Evolutionary conservation across 257 asterid species (phyloP).

Genomic region (Cinchona pubescens): DNA sequence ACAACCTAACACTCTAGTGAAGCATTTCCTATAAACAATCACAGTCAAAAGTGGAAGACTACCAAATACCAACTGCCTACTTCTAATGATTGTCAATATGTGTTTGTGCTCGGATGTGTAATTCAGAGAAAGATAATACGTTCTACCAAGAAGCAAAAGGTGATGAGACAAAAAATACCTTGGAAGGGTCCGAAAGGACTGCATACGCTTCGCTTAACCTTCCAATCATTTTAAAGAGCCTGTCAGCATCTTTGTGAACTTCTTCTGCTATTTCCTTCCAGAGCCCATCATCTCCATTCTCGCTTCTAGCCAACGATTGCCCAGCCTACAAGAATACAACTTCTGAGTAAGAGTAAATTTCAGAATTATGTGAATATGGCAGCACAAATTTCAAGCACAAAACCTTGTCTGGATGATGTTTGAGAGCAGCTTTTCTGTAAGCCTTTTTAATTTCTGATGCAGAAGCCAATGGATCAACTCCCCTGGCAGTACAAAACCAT

Average conservation of each 20-base stretch:
- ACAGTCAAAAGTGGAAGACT: too few relatives aligned
- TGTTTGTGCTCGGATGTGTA: too few relatives aligned
- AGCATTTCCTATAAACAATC: too few relatives aligned
- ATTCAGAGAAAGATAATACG: background rate
- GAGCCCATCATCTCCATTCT: constrained; percentile 63
- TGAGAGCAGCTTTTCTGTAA: constrained; percentile 89
- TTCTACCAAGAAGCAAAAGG: constrained; percentile 3
- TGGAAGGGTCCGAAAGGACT: constrained; percentile 82
- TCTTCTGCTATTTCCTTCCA: constrained; percentile 87
- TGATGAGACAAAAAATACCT: constrained; percentile 45
- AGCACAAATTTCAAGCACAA: constrained; percentile 17
- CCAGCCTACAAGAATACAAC: constrained; percentile 55
- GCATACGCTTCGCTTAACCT: constrained; percentile 99
- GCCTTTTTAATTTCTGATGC: constrained; percentile 88
- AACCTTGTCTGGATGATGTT: constrained; percentile 97
- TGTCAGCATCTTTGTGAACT: constrained; percentile 79
- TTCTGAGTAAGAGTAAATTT: constrained; percentile 7
- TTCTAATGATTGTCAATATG: too few relatives aligned
- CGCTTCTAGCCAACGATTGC: constrained; percentile 72
- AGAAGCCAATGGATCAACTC: constrained; percentile 79
- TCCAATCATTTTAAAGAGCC: constrained; percentile 89
- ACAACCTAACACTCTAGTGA: too few relatives aligned
- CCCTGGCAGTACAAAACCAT: constrained; percentile 56
- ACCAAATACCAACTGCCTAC: too few relatives aligned
- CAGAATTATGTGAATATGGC: constrained; percentile 1